Evolutionary conservation across 495 filamentous ascomycete genomes (phyloP).

Genomic region (Penicillium manginii): DNA sequence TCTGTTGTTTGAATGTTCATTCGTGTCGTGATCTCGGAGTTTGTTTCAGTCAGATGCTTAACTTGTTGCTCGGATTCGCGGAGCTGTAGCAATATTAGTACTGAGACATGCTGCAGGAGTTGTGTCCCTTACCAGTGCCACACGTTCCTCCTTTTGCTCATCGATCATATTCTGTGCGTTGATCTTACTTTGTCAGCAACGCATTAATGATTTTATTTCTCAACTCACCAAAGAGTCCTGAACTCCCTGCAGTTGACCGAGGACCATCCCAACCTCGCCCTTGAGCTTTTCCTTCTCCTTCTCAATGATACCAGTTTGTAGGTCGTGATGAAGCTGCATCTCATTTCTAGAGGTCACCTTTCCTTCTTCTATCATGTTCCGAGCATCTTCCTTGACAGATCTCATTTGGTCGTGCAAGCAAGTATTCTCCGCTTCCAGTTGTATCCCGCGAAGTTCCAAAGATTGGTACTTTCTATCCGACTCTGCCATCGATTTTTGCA

Average conservation of each 20-base stretch:
- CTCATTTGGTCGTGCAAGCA: conserved; percentile 23
- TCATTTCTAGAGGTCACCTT: conserved; percentile 23
- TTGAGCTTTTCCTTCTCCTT: conserved; percentile 29
- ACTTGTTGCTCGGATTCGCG: conserved; percentile 26
- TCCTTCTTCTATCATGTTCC: conserved; percentile 29
- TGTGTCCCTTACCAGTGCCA: conserved; percentile 18
- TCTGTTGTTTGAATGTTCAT: conserved; percentile 25
- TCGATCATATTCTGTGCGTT: conserved; percentile 5
- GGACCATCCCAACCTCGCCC: conserved; percentile 11
- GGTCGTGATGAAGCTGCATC: conserved; percentile 26
- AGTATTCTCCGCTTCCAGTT: conserved; percentile 23
- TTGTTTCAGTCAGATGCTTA: conserved; percentile 20
- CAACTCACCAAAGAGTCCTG: conserved; percentile 34
- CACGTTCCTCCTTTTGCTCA: conserved; percentile 6
- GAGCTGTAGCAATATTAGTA: conserved; percentile 20
- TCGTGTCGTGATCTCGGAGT: conserved; percentile 17
- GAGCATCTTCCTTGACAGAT: conserved; percentile 23
- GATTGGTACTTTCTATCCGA: conserved; percentile 14
- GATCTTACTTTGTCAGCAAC: conserved; percentile 23
- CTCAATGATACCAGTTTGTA: conserved; percentile 24
- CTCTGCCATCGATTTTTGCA: conserved; percentile 26
- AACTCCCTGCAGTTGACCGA: conserved; percentile 21
- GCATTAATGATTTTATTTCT: not conserved
- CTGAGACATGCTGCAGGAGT: not conserved
- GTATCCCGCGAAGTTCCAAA: conserved; percentile 11